Conservation (phyloP, 2,329 filamentous ascomycete genomes). For the Knufia petricola region DNA sequence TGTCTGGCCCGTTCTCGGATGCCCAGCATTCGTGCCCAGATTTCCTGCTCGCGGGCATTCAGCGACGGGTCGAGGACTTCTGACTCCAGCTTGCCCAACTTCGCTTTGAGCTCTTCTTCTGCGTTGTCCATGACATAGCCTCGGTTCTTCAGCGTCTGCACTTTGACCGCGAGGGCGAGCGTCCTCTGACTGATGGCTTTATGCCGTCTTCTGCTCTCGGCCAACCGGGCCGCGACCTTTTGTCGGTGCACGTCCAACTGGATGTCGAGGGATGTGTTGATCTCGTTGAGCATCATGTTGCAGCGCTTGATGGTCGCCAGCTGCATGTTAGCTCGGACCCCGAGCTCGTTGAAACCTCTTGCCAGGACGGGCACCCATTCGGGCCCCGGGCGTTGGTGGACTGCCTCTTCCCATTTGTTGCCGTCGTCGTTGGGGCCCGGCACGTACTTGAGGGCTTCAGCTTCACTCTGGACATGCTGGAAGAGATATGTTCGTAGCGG, state of each 20-base stretch:
- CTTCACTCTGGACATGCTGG: constrained; percentile 47
- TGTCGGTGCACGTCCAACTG: constrained; percentile 53
- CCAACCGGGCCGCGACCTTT: constrained; percentile 48
- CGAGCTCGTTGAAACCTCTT: constrained; percentile 51
- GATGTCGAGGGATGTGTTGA: constrained; percentile 51
- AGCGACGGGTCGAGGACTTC: constrained; percentile 52
- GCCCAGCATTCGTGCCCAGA: constrained; percentile 57
- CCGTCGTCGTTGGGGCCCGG: constrained; percentile 49
- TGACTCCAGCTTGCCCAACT: constrained; percentile 48
- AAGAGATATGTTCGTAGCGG: constrained; percentile 55
- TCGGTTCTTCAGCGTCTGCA: constrained; percentile 52
- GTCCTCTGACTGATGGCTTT: constrained; percentile 51
- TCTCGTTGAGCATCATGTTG: constrained; percentile 52
- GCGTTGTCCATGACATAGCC: constrained; percentile 56
- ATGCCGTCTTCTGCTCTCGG: constrained; percentile 51
- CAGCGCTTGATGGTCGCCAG: constrained; percentile 48
- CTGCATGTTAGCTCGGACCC: constrained; percentile 48
- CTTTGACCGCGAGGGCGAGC: constrained; percentile 53
- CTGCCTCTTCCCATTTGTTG: constrained; percentile 54
- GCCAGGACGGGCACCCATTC: constrained; percentile 52
- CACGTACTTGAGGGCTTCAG: constrained; percentile 52
- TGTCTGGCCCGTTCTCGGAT: constrained; percentile 50
- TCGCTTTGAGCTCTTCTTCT: constrained; percentile 55
- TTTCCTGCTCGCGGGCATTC: constrained; percentile 52
- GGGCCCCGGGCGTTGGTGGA: constrained; percentile 48